A percentile compares a stretch with the other conserved stretches of the same genome.
Conservation (phyloP, 2,329 filamentous ascomycete genomes). For the Colletotrichum costaricense region DNA sequence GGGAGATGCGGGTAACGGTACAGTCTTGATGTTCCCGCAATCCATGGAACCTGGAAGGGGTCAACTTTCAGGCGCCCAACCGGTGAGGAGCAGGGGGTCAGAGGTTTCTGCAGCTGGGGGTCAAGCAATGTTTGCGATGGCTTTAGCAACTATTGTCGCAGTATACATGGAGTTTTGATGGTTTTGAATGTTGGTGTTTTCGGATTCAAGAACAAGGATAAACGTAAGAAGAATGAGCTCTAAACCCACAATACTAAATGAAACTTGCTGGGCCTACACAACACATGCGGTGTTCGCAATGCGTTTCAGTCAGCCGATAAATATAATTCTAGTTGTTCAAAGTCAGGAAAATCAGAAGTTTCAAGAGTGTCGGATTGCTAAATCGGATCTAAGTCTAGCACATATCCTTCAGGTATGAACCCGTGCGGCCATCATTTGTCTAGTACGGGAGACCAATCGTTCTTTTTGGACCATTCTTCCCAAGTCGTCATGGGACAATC, state of each 20-base stretch:
- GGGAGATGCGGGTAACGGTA: constrained; percentile 15
- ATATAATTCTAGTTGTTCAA: not conserved
- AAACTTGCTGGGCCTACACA: not conserved
- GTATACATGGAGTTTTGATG: not conserved
- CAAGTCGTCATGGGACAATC: constrained; percentile 56
- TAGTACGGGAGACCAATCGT: constrained; percentile 48
- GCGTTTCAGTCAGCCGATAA: no score
- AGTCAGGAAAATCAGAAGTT: not conserved
- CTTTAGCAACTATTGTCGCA: not conserved
- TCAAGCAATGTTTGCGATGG: not conserved
- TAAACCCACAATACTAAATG: not conserved
- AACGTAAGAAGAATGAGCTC: not conserved
- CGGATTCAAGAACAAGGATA: not conserved
- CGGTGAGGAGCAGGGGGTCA: not conserved
- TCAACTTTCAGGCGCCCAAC: not conserved
- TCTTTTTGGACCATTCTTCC: constrained; percentile 48
- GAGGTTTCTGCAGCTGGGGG: not conserved
- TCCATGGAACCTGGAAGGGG: constrained; percentile 14
- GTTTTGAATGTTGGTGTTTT: not conserved
- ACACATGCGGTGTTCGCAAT: not conserved
- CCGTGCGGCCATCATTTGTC: constrained; percentile 11
- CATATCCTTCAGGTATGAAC: not conserved
- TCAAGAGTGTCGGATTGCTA: not conserved
- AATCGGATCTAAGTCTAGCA: not conserved
- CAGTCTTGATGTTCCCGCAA: constrained; percentile 26